Conservation (phyloP, 345 rosid species). For the Alliaria petiolata region DNA sequence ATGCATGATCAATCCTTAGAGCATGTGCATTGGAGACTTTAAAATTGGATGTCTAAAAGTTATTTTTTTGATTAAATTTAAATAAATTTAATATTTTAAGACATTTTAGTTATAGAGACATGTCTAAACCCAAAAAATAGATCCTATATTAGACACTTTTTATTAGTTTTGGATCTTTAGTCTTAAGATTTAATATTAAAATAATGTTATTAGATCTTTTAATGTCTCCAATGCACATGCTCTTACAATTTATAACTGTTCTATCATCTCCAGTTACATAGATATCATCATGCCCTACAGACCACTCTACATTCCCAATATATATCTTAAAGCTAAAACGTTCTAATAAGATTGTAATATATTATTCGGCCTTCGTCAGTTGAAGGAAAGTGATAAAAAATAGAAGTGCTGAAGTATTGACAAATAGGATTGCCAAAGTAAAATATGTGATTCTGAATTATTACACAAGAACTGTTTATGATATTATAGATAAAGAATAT, state of each 20-base stretch:
- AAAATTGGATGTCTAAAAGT: no score
- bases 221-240: no score
- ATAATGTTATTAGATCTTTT: no score
- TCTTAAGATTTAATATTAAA: no score
- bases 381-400: not conserved
- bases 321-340: not conserved
- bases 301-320: not conserved
- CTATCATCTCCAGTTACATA: not conserved
- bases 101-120: no score
- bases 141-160: no score
- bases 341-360: not conserved
- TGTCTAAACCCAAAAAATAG: no score
- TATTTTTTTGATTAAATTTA: no score
- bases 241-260: not conserved
- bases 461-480: conserved; percentile 1
- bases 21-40: no score
- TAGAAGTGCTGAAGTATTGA: not conserved
- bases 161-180: no score
- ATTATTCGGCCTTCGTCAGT: not conserved
- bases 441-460: conserved; percentile 16
- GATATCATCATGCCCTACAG: not conserved
- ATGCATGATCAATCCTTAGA: not conserved
- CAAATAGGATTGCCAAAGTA: not conserved
- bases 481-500: conserved; percentile 1
- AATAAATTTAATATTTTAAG: no score